A percentile compares a stretch with the other conserved stretches of the same genome.
phyloP scores from a whole-genome alignment of 345 rosid genomes.

The Populus deltoides region DNA sequence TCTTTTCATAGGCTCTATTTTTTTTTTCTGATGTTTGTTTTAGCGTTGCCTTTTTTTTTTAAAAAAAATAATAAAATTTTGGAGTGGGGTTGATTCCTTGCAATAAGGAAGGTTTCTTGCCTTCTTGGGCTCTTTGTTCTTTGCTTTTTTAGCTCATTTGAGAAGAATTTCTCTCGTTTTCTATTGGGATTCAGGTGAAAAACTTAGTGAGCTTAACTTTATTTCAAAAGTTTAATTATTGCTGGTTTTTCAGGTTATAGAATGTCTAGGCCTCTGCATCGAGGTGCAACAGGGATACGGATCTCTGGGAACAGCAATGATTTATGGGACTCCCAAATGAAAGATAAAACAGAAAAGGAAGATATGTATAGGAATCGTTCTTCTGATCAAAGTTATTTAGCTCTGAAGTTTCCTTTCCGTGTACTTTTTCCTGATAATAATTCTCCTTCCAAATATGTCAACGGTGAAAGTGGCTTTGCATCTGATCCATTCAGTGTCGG shows the following conservation, averaged over 20 bases:
- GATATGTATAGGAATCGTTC: slow-evolving; percentile 57
- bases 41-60: not conserved
- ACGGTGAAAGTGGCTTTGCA: slow-evolving; percentile 54
- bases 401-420: slow-evolving; percentile 57
- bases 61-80: not conserved
- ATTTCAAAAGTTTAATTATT: not conserved
- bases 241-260: slow-evolving; percentile 35
- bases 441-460: slow-evolving; percentile 58
- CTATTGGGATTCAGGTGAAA: not conserved
- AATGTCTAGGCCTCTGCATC: slow-evolving; percentile 80
- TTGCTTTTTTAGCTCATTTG: not conserved
- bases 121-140: not conserved
- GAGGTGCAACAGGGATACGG: slow-evolving; percentile 62
- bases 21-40: not conserved
- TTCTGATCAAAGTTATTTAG: slow-evolving; percentile 41
- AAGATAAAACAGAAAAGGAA: slow-evolving; percentile 69
- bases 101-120: no score
- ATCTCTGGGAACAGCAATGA: slow-evolving; percentile 59
- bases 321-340: slow-evolving; percentile 70
- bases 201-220: not conserved
- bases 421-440: slow-evolving; percentile 44
- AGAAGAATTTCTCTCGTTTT: not conserved
- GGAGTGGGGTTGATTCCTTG: not conserved
- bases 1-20: not conserved
- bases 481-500: slow-evolving; percentile 49